Conservation (phyloP, 192 early-diverging fungal genomes). For the Coemansia sp. region DNA sequence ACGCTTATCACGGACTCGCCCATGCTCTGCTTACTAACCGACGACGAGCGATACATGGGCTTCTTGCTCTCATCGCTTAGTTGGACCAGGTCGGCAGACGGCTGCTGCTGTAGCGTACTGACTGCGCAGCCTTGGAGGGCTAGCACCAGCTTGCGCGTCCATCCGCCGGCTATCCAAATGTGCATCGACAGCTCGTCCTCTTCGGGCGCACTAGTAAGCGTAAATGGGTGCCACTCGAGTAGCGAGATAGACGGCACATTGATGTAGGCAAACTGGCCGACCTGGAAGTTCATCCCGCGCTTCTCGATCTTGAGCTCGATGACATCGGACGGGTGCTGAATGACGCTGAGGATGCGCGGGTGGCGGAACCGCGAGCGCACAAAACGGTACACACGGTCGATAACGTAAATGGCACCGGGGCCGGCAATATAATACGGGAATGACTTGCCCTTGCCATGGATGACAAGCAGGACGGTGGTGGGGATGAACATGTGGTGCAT, state of each 20-base stretch:
- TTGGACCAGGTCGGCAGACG: background rate
- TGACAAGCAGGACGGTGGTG: constrained; percentile 64
- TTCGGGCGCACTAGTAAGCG: constrained; percentile 77
- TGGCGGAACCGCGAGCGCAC: constrained; percentile 61
- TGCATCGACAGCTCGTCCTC: constrained; percentile 73
- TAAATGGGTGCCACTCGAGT: constrained; percentile 83
- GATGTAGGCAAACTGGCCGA: constrained; percentile 80
- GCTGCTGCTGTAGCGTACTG: constrained; percentile 14
- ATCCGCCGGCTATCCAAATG: constrained; percentile 76
- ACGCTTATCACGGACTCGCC: constrained; percentile 14
- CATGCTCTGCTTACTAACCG: background rate
- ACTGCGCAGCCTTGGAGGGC: constrained; percentile 42
- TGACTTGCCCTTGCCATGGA: constrained; percentile 70
- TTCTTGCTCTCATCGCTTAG: background rate
- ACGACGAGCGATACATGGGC: constrained; percentile 23
- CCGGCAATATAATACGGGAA: constrained; percentile 79
- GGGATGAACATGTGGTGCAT: constrained; percentile 84
- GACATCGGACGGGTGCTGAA: constrained; percentile 81
- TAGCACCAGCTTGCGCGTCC: constrained; percentile 62
- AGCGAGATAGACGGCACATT: constrained; percentile 69
- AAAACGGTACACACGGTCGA: constrained; percentile 69
- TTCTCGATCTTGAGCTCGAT: constrained; percentile 80
- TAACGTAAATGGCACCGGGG: constrained; percentile 61
- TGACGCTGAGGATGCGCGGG: constrained; percentile 74
- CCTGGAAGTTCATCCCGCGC: constrained; percentile 56